Conservation (phyloP, 331 rosid genomes). For the Malus hybrid region DNA sequence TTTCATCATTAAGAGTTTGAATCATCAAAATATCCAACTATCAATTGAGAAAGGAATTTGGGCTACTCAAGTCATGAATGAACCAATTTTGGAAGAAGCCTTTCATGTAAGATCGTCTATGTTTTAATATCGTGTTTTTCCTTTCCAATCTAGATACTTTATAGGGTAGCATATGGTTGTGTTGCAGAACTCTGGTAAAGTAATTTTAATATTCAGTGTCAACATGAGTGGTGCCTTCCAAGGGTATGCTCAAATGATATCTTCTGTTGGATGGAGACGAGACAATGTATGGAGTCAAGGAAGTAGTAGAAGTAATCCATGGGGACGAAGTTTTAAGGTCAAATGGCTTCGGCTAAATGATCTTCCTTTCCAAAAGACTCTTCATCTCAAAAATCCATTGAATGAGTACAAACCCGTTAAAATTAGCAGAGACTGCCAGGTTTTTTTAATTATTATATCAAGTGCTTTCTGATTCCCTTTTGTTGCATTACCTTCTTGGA, state of each 20-base stretch:
- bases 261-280: conserved; percentile 63
- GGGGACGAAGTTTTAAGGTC: conserved; percentile 70
- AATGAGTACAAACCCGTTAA: conserved; percentile 74
- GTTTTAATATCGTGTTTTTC: background rate
- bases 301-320: conserved; percentile 50
- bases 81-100: conserved; percentile 59
- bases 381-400: conserved; percentile 69
- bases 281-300: conserved; percentile 61
- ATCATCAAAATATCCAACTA: conserved; percentile 42
- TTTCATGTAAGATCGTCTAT: conserved; percentile 48
- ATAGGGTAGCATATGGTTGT: conserved; percentile 32
- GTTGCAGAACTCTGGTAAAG: conserved; percentile 60
- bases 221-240: conserved; percentile 81
- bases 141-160: conserved; percentile 17
- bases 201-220: conserved; percentile 62
- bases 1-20: conserved; percentile 66
- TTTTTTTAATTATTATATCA: conserved; percentile 11
- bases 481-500: background rate
- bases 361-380: conserved; percentile 62
- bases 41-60: conserved; percentile 70
- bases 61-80: conserved; percentile 80
- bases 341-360: conserved; percentile 57
- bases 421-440: conserved; percentile 83
- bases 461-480: background rate
- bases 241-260: conserved; percentile 73